Conservation (phyloP, 2,329 filamentous ascomycete species). For the Periconia digitata region DNA sequence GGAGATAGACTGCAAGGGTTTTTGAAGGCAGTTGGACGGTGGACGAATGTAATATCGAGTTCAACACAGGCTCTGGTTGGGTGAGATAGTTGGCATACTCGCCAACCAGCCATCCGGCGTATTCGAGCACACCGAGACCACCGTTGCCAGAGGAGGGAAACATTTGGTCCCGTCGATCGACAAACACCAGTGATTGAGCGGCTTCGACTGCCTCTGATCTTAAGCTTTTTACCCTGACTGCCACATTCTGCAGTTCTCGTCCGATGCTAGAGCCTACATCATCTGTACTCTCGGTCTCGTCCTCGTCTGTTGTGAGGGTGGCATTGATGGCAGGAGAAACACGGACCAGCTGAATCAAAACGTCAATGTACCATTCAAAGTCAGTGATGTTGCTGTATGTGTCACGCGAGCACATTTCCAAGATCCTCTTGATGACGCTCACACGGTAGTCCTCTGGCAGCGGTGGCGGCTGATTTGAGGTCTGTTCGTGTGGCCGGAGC, state of each 20-base stretch:
- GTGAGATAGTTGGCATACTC: slow-evolving; percentile 79
- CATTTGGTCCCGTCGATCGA: slow-evolving; percentile 61
- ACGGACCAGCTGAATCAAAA: slow-evolving; percentile 81
- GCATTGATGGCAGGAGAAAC: slow-evolving; percentile 58
- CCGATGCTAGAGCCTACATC: slow-evolving; percentile 73
- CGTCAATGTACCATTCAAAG: slow-evolving; percentile 97
- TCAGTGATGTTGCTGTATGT: slow-evolving; percentile 85
- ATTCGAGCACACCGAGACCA: slow-evolving; percentile 67
- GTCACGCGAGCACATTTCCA: slow-evolving; percentile 86
- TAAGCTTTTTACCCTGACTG: slow-evolving; percentile 86
- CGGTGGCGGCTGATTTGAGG: slow-evolving; percentile 55
- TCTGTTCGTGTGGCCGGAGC: slow-evolving; percentile 55
- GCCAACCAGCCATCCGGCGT: slow-evolving; percentile 82
- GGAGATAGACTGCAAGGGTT: slow-evolving; percentile 76
- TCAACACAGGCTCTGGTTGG: slow-evolving; percentile 71
- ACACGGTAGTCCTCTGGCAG: slow-evolving; percentile 84
- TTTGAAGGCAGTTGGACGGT: slow-evolving; percentile 61
- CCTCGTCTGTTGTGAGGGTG: slow-evolving; percentile 22
- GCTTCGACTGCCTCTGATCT: slow-evolving; percentile 78
- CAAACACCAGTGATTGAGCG: slow-evolving; percentile 72
- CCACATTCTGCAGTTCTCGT: slow-evolving; percentile 82
- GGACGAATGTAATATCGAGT: slow-evolving; percentile 70
- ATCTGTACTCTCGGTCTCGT: slow-evolving; percentile 25
- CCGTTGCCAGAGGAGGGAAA: slow-evolving; percentile 55
- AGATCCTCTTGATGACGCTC: slow-evolving; percentile 78